Evolutionary conservation across 306 rosid genomes (phyloP).

Genomic region (Trifolium fragiferum): DNA sequence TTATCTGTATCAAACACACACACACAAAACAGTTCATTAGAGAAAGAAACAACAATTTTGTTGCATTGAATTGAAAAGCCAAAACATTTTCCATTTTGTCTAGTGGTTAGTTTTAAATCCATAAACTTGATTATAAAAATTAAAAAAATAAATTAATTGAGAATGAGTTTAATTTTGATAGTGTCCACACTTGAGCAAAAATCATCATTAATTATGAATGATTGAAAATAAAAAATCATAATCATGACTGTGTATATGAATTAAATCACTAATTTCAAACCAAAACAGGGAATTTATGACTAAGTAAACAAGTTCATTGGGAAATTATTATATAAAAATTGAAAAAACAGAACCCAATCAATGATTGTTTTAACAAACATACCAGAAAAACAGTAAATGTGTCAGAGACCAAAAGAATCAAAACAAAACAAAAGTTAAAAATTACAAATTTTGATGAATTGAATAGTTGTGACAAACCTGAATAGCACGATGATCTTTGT

Average conservation of each 20-base stretch:
- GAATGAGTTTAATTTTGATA: too few species aligned
- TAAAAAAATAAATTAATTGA: neutral
- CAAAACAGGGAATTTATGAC: neutral
- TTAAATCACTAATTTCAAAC: too few species aligned
- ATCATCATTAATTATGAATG: too few species aligned
- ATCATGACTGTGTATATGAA: neutral
- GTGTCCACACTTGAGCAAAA: too few species aligned
- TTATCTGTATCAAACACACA: slow-evolving; percentile 60
- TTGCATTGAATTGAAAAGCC: slow-evolving; percentile 28
- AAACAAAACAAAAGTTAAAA: neutral
- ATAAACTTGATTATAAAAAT: neutral
- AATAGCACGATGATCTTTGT: slow-evolving; percentile 88
- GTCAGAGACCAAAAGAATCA: neutral
- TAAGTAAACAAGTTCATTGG: neutral
- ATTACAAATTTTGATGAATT: slow-evolving; percentile 1
- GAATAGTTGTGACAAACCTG: slow-evolving; percentile 54
- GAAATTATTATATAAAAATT: neutral
- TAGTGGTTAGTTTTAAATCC: neutral
- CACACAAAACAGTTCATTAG: slow-evolving; percentile 18
- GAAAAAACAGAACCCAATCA: neutral
- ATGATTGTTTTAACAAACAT: slow-evolving; percentile 23
- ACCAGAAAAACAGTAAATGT: neutral
- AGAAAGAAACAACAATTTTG: slow-evolving; percentile 9
- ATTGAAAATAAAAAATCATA: too few species aligned
- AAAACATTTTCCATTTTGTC: neutral